phyloP scores from a whole-genome alignment of 495 filamentous ascomycete genomes.

The Neurospora tetrasperma region DNA sequence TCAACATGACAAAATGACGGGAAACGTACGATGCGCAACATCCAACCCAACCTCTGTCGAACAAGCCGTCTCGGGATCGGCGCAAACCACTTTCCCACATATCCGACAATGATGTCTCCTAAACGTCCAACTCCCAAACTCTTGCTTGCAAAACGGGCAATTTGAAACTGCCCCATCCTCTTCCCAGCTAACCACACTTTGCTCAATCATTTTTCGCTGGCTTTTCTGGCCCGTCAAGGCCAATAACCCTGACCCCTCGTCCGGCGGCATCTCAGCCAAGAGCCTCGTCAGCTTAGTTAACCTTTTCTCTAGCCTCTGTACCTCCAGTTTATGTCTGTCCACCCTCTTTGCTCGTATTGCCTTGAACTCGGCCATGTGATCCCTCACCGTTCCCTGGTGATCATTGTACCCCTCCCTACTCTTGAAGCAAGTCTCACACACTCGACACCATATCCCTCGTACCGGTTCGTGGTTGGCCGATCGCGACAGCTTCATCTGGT shows the following conservation, averaged over 20 bases:
- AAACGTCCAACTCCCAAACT: constrained; percentile 82
- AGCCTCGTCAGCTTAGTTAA: constrained; percentile 83
- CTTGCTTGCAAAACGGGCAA: constrained; percentile 91
- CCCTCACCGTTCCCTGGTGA: constrained; percentile 56
- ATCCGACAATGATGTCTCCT: constrained; percentile 89
- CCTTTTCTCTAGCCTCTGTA: constrained; percentile 81
- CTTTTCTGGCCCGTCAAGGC: constrained; percentile 38
- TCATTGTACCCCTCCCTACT: constrained; percentile 93
- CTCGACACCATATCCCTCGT: constrained; percentile 83
- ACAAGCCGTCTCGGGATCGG: constrained; percentile 71
- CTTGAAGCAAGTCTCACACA: constrained; percentile 98
- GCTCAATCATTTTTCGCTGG: constrained; percentile 72
- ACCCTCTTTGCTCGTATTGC: constrained; percentile 62
- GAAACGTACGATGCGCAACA: constrained; percentile 54
- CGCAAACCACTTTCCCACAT: constrained; percentile 87
- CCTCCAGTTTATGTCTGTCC: constrained; percentile 74
- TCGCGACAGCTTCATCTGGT: constrained; percentile 94
- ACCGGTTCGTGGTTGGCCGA: constrained; percentile 88
- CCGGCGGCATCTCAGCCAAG: constrained; percentile 57
- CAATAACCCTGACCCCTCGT: constrained; percentile 28
- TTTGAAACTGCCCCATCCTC: constrained; percentile 71
- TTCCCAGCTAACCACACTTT: constrained; percentile 89
- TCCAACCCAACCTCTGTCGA: constrained; percentile 75
- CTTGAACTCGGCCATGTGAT: constrained; percentile 61
- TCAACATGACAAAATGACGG: background rate